Evolutionary conservation across 352 stramenopile genomes (phyloP), one percentile per base, ranked within the genome.

Genomic region (Elongisporangium anandrum): DNA sequence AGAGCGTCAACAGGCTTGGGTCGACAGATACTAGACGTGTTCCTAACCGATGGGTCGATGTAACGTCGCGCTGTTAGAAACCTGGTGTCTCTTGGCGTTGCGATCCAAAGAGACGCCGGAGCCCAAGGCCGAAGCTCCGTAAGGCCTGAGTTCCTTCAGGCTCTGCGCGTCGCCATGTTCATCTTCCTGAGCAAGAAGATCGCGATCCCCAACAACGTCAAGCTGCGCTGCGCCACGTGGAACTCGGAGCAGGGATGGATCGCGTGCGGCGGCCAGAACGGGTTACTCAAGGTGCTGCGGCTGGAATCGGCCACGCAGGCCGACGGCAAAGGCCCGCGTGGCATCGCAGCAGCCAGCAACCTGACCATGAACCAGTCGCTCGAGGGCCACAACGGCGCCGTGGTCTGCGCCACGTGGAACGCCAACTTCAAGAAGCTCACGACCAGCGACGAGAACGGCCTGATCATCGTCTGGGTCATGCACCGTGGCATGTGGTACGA

Each of bases 391-490:
- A 90, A 97, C 57, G 85, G 84, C 51, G 74, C 78, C 13, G 90
- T 98, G 5, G 77, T 97, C 64, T 97, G 92, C 62, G 84, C 87
- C 26, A 95, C 92, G 39, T 98, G 94, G 94, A 98, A 98, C 65
- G 86, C 87, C 61, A 92, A 85, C 63, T 97, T 93, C 63, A 92
- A 95, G 62, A 98, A 98, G 75, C 90, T 98, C 57, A 98, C 93
- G 10, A 98, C 93, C 13, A 97, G 84, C 69, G 94, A 98, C 71
- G 88, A 98, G 66, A 95, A 96, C 60, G 94, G 94, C 8, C 75
- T 98, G 10, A 98, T 98, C 72, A 98, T 98, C 58, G 94, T 98
- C 10, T 98, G 94, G 94, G 95, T 98, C 67, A 79, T 98, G 57
- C 94, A 98, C 63, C 80, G 84, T 55, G 83, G 89, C 47, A 93